Evolutionary conservation across 2,329 filamentous ascomycete genomes (phyloP), one percentile per base, ranked within the genome.

Genomic region (Colletotrichum phormii): DNA sequence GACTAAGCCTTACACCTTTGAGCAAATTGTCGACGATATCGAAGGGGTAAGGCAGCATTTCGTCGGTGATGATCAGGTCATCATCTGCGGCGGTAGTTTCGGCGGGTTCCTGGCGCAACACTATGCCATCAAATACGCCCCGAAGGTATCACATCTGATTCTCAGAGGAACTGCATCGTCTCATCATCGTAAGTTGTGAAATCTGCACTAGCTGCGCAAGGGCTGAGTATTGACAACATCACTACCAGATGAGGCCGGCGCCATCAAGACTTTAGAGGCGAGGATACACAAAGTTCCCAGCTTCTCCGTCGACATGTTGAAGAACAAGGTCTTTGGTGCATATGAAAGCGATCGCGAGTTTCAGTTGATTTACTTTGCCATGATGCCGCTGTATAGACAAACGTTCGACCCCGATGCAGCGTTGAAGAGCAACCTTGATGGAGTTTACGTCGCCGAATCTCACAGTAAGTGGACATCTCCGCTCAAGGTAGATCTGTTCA

Each of bases 41-140:
- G 81, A 83, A 26, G 77, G 74, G 0, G 63, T 83, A 5, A 77
- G 81, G 9, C 54, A 42, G 49, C 77, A 79, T 31, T 82, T 82
- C 75, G 75, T 75, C 2, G 78, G 76, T 1, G 64, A 67, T 0
- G 55, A 73, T 24, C 74, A 78, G 15, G 78, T 77, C 13, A 78
- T 84, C 37, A 78, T 84, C 26, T 81, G 80, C 15, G 82, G 82
- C 9, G 82, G 82, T 2, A 83, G 81, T 67, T 84, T 84, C 57
- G 82, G 82, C 11, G 82, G 82, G 0, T 84, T 81, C 49, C 73
- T 84, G 5, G 82, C 82, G 0, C 80, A 81, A 71, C 79, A 82
- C 5, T 84, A 84, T 70, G 81, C 82, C 13, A 82, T 84, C 67
- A 78, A 80, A 35, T 83, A 83, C 62, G 75, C 80, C 1, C 42